Percentiles rank a stretch among this genome's conserved stretches.
phyloP scores from a whole-genome alignment of 257 asterid species.

The Salvia hispanica region DNA sequence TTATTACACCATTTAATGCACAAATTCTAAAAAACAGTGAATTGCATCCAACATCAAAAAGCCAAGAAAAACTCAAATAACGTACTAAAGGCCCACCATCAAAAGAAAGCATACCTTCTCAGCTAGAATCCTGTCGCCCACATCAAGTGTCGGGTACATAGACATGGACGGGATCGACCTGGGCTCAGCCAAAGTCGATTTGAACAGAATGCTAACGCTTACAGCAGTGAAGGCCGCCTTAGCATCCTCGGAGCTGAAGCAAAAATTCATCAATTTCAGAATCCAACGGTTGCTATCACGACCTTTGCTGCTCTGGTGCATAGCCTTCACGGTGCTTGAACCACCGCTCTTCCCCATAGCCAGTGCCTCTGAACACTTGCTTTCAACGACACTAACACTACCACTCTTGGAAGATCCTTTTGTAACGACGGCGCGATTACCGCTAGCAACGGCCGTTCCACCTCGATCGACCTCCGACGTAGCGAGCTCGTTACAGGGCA shows the following conservation, averaged over 20 bases:
- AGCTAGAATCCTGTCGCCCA: conserved; percentile 86
- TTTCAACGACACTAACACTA: conserved; percentile 25
- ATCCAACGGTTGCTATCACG: conserved; percentile 51
- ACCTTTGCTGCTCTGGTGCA: conserved; percentile 27
- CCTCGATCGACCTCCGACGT: conserved; percentile 64
- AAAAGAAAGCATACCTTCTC: conserved; percentile 55
- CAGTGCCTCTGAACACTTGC: conserved; percentile 52
- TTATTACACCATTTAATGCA: not conserved
- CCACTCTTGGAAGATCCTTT: conserved; percentile 27
- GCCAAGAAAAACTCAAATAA: too few relatives aligned
- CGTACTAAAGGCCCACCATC: not conserved
- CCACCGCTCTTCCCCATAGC: conserved; percentile 41
- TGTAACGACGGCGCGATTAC: not conserved
- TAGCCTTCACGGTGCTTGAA: conserved; percentile 34
- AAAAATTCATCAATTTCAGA: conserved; percentile 59
- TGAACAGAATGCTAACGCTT: conserved; percentile 75
- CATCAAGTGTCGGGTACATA: conserved; percentile 93
- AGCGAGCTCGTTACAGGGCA: conserved; percentile 55
- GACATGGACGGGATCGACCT: conserved; percentile 92
- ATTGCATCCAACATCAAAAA: conserved; percentile 15
- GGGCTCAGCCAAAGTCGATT: conserved; percentile 91
- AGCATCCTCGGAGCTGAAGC: conserved; percentile 71
- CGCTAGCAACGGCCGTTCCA: conserved; percentile 36
- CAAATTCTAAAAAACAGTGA: not conserved
- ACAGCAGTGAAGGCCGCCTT: conserved; percentile 89